Evolutionary conservation across 2,329 filamentous ascomycete species (phyloP), one percentile per base, ranked within the genome.

Genomic region (Hymenoscyphus occultus): DNA sequence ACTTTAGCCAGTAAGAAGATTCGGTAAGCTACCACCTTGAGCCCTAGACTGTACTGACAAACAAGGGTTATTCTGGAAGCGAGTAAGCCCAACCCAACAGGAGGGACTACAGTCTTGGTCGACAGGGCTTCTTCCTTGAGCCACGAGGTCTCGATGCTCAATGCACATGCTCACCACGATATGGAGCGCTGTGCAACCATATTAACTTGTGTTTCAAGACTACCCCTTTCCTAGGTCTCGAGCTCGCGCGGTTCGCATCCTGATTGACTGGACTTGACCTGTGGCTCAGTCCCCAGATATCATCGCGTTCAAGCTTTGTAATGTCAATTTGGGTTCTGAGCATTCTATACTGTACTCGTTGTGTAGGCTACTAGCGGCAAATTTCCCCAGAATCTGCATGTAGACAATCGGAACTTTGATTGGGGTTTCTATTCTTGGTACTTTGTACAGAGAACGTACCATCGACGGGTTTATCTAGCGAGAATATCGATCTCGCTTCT

Each of bases 251-350:
- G 39, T 40, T 60, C 22, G 39, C 39, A 28, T 9, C 57, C 35
- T 12, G 42, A 59, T 22, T 40, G 22, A 60, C 45, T 28, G 13
- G 22, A 60, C n/a, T 51, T 51, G 45, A 22, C n/a, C 45, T 51
- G 45, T 51, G 45, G 45, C 45, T 51, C 45, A 51, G 16, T 48
- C 42, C 16, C 45, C 12, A 22, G 45, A n/a, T 39, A 35, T 35
- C 10, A 28, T 7, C 7, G 56, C 31, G 35, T 48, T 63, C 54
- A 54, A 59, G 62, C 39, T 56, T 60, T 61, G 48, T 60, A 16
- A 51, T 28, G n/a, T 59, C 56, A 51, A 60, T 67, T 66, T 65
- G 65, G 64, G 63, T 68, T 66, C 65, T 65, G 64, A 60, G 58
- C 7, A 48, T 51, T 35, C 57, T 60, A 63, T 57, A 31, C 39